A percentile compares a stretch with the other conserved stretches of the same genome.
Conservation (phyloP, 441 rosid genomes). For the Aleurites moluccanus region DNA sequence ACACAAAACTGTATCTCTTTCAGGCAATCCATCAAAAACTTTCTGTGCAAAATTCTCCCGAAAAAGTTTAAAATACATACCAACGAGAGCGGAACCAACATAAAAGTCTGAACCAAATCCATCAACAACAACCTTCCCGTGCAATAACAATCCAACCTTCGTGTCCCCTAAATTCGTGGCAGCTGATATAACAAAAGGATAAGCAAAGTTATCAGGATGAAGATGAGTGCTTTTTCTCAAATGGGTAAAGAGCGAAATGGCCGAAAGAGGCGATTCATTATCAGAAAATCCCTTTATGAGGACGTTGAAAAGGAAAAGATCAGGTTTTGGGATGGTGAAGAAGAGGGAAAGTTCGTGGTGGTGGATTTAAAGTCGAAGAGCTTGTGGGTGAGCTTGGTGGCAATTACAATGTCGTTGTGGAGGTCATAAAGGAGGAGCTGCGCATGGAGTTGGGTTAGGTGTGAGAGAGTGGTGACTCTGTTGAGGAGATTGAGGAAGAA, state of each 20-base stretch:
- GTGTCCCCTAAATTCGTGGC: constrained; percentile 40
- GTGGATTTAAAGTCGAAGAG: constrained; percentile 56
- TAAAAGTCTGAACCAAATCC: constrained; percentile 57
- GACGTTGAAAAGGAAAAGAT: constrained; percentile 69
- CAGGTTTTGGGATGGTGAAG: constrained; percentile 56
- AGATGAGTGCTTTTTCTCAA: constrained; percentile 43
- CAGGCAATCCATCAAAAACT: constrained; percentile 61
- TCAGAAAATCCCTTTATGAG: constrained; percentile 55
- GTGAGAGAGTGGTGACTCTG: constrained; percentile 46
- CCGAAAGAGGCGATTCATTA: constrained; percentile 38
- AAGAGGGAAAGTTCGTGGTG: constrained; percentile 50
- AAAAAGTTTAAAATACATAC: constrained; percentile 49
- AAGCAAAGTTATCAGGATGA: constrained; percentile 59
- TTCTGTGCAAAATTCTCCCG: constrained; percentile 41
- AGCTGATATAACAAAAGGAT: constrained; percentile 51
- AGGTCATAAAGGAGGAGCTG: constrained; percentile 54
- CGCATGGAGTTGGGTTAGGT: constrained; percentile 59
- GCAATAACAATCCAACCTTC: constrained; percentile 44
- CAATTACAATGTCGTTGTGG: constrained; percentile 45
- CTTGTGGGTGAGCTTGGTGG: constrained; percentile 70
- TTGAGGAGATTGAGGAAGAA: constrained; percentile 50
- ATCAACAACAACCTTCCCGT: constrained; percentile 48
- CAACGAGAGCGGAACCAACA: constrained; percentile 61
- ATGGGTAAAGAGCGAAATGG: constrained; percentile 47
- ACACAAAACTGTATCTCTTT: constrained; percentile 60